A percentile compares a stretch with the other conserved stretches of the same genome.
Evolutionary conservation across 345 rosid species (phyloP).

Genomic region (Schrenkiella parvula): DNA sequence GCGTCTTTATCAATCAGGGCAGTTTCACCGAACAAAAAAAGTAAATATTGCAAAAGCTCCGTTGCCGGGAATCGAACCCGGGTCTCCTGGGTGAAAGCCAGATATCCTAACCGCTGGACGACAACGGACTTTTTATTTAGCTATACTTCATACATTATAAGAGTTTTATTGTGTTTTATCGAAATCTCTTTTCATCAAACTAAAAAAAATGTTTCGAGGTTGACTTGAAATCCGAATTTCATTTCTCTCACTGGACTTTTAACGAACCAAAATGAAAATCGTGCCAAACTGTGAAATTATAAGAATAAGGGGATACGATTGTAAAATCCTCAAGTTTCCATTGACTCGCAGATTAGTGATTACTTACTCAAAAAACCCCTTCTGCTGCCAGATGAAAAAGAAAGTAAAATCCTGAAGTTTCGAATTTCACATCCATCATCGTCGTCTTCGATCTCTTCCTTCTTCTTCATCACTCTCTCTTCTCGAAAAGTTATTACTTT

Average conservation of each 20-base stretch:
- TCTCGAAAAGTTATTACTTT: neutral
- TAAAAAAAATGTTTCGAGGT: too few species aligned
- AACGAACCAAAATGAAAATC: neutral
- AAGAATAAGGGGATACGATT: neutral
- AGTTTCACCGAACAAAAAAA: too few species aligned
- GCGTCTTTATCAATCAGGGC: too few species aligned
- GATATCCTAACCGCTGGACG: conserved; percentile 98
- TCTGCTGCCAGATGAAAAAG: neutral
- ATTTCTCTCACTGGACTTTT: neutral
- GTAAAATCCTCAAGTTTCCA: neutral
- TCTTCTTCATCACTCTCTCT: neutral
- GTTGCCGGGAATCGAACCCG: conserved; percentile 68
- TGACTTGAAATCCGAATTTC: too few species aligned
- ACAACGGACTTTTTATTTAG: too few species aligned
- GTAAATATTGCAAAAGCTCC: neutral
- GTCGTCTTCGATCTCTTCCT: neutral
- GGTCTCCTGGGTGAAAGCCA: conserved; percentile 98
- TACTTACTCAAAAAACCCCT: neutral
- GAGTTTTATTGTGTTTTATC: too few species aligned
- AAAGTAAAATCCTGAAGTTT: neutral
- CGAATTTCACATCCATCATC: neutral
- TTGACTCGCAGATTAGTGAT: neutral
- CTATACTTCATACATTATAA: too few species aligned
- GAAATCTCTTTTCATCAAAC: too few species aligned
- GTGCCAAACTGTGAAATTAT: neutral